These are phyloP conservation scores for Trametes villosa DNA, from an alignment of 768 basidiomycete genomes.

Conservation along the genomic window DNA sequence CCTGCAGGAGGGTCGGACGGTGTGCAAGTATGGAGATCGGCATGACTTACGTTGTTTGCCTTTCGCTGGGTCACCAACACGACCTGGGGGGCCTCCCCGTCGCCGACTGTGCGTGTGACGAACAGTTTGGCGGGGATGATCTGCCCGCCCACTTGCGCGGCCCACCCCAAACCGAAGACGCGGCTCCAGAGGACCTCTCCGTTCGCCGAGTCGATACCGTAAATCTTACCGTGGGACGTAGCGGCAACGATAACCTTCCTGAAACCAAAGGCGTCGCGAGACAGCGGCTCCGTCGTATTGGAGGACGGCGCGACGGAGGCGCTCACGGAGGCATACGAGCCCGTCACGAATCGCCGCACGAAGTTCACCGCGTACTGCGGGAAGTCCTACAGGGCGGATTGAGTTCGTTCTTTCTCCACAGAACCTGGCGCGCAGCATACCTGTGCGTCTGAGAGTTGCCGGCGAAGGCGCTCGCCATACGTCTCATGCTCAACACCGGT, in stretches of 20 bases:
- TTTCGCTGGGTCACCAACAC: constrained; percentile 64
- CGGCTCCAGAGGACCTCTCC: constrained; percentile 83
- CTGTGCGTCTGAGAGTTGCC: constrained; percentile 66
- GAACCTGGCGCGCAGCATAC: constrained; percentile 40
- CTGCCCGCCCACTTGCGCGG: constrained; percentile 55
- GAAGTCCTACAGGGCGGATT: constrained; percentile 54
- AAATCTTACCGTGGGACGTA: constrained; percentile 74
- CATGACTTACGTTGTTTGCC: constrained; percentile 61
- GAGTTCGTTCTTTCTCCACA: neutral
- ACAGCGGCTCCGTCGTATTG: constrained; percentile 43
- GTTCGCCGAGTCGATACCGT: constrained; percentile 78
- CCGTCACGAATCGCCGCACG: constrained; percentile 69
- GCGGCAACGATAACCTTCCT: constrained; percentile 79
- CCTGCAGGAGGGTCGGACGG: constrained; percentile 38
- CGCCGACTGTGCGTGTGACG: constrained; percentile 52
- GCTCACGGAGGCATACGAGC: constrained; percentile 60
- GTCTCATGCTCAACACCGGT: constrained; percentile 46
- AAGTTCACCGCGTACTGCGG: constrained; percentile 73
- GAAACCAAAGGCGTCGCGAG: constrained; percentile 85
- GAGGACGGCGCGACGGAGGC: constrained; percentile 40
- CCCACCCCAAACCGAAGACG: constrained; percentile 75
- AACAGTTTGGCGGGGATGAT: constrained; percentile 67
- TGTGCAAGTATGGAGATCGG: neutral
- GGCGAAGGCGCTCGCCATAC: constrained; percentile 51
- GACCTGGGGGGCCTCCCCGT: constrained; percentile 54